Percentiles rank a stretch among this genome's conserved stretches.
Evolutionary conservation across 345 rosid species (phyloP).

Genomic region (Boechera retrofracta): DNA sequence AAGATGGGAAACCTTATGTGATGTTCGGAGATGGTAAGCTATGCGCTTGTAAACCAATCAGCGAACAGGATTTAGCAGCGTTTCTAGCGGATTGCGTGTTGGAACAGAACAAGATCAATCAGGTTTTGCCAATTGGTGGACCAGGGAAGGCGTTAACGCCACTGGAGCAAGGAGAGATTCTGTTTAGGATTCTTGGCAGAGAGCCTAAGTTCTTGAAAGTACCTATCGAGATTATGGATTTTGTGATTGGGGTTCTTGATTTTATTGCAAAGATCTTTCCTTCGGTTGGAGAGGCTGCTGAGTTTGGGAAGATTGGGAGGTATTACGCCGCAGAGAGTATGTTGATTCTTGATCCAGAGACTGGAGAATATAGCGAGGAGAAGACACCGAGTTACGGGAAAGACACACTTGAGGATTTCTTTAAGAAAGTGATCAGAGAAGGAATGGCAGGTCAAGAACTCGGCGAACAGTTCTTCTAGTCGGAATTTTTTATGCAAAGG

Average conservation of each 20-base stretch:
- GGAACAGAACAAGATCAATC: constrained; percentile 74
- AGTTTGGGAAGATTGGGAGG: constrained; percentile 94
- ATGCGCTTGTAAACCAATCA: constrained; percentile 96
- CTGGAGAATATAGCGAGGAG: constrained; percentile 83
- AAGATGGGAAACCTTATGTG: constrained; percentile 95
- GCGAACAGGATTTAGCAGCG: constrained; percentile 84
- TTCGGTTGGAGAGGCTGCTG: constrained; percentile 83
- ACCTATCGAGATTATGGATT: constrained; percentile 93
- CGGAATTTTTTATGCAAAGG: background rate
- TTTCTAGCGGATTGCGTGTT: constrained; percentile 80
- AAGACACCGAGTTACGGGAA: constrained; percentile 90
- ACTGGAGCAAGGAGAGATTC: constrained; percentile 83
- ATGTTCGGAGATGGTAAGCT: constrained; percentile 96
- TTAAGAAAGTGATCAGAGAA: constrained; percentile 72
- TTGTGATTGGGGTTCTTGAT: constrained; percentile 73
- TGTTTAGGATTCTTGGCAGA: constrained; percentile 74
- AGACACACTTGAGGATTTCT: constrained; percentile 88
- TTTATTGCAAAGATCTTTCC: constrained; percentile 76
- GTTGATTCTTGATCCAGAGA: constrained; percentile 82
- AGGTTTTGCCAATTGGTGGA: constrained; percentile 87
- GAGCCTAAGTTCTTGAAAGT: constrained; percentile 91
- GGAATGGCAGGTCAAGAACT: constrained; percentile 97
- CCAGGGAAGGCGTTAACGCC: constrained; percentile 94
- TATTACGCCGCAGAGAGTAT: constrained; percentile 97
- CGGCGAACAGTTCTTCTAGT: constrained; percentile 83